Conservation (phyloP, 306 rosid genomes). For the Spatholobus suberectus region DNA sequence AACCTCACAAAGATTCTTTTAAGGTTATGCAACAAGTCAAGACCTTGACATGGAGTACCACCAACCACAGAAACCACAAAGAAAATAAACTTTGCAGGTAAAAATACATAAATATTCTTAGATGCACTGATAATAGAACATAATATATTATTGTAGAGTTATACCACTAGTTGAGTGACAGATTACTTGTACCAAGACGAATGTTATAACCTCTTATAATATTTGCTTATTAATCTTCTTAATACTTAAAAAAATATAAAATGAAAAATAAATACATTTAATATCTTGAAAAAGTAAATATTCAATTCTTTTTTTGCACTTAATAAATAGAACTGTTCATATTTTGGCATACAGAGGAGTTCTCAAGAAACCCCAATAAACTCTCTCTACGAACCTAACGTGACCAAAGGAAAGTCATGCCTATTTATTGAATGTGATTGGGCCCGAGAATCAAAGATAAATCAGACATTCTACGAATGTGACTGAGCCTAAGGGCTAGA, state of each 20-base stretch:
- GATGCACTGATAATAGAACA: background rate
- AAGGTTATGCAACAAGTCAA: background rate
- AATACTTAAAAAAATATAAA: too few relatives aligned
- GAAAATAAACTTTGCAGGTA: conserved; percentile 30
- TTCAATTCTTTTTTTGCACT: background rate
- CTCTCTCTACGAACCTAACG: too few relatives aligned
- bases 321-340: too few relatives aligned
- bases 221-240: background rate
- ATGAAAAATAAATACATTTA: too few relatives aligned
- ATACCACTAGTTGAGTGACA: background rate
- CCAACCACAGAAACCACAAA: background rate
- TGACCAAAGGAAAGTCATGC: too few relatives aligned
- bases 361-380: too few relatives aligned
- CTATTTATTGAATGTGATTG: too few relatives aligned
- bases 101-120: conserved; percentile 12
- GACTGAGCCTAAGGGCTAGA: too few relatives aligned
- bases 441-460: too few relatives aligned
- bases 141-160: background rate
- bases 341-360: too few relatives aligned
- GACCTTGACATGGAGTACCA: conserved; percentile 17
- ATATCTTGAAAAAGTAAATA: too few relatives aligned
- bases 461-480: too few relatives aligned
- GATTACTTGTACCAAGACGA: background rate
- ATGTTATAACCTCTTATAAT: background rate
- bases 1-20: conserved; percentile 9